Conservation (phyloP, 1,284 basidiomycete species). For the Pseudozyma hubeiensis region DNA sequence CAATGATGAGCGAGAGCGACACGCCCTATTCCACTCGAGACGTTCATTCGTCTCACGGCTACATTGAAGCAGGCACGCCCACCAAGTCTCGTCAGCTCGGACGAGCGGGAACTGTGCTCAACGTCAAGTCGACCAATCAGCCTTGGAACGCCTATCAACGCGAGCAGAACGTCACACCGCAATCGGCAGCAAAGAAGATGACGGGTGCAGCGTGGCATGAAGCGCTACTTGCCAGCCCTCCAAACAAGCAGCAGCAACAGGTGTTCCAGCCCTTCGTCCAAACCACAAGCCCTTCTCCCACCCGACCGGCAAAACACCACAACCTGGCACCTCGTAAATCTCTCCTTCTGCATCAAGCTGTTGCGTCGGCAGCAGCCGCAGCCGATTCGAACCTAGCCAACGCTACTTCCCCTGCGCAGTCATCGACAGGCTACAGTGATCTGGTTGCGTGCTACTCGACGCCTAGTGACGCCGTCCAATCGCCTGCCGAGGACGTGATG, state of each 20-base stretch:
- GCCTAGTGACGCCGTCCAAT: conserved; percentile 14
- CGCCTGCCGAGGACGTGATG: background rate
- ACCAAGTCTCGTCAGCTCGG: conserved; percentile 13
- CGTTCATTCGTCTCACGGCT: background rate
- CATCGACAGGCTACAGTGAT: conserved; percentile 37
- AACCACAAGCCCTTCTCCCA: background rate
- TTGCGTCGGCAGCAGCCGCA: background rate
- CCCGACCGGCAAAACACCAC: background rate
- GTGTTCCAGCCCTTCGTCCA: conserved; percentile 1
- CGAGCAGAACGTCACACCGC: background rate
- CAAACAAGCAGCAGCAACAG: conserved; percentile 15
- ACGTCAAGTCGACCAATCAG: conserved; percentile 28
- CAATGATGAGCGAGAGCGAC: conserved; percentile 30
- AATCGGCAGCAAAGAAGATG: conserved; percentile 13
- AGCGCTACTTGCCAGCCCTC: conserved; percentile 28
- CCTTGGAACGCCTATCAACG: conserved; percentile 19
- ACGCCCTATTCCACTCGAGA: conserved; percentile 21
- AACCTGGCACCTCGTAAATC: conserved; percentile 14
- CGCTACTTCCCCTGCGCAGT: conserved; percentile 9
- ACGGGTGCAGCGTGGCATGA: conserved; percentile 24
- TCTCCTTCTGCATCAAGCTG: conserved; percentile 27
- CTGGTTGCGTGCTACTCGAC: conserved; percentile 41
- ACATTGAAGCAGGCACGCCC: conserved; percentile 4
- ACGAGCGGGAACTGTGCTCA: conserved; percentile 18
- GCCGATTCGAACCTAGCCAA: background rate